phyloP scores from a whole-genome alignment of 2,329 filamentous ascomycete genomes.

The Fusarium praegraminearum region DNA sequence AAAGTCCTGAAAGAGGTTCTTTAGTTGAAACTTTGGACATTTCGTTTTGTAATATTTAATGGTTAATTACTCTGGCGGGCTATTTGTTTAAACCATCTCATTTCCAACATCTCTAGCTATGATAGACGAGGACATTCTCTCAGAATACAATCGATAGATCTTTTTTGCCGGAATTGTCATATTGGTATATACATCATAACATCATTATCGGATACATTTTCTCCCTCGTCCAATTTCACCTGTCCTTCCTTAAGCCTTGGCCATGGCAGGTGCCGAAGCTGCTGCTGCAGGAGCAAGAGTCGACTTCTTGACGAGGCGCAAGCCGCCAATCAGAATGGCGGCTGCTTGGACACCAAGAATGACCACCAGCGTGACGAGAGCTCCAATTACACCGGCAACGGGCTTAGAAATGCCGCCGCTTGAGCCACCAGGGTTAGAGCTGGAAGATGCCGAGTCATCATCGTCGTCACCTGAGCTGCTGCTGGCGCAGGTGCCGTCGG shows the following conservation, averaged over 20 bases:
- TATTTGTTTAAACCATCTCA: neutral
- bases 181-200: slow-evolving; percentile 18
- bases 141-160: neutral
- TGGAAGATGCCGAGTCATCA: slow-evolving; percentile 34
- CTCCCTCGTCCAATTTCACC: neutral
- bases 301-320: slow-evolving; percentile 63
- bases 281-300: slow-evolving; percentile 42
- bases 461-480: slow-evolving; percentile 45
- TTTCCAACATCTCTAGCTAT: neutral
- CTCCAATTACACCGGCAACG: slow-evolving; percentile 86
- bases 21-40: slow-evolving; percentile 34
- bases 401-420: slow-evolving; percentile 69
- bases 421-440: slow-evolving; percentile 32
- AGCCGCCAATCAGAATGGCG: slow-evolving; percentile 57
- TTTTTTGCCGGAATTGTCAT: neutral
- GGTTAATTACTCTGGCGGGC: neutral
- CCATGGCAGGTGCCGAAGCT: slow-evolving; percentile 17
- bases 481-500: slow-evolving; percentile 72
- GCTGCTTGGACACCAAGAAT: slow-evolving; percentile 60
- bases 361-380: slow-evolving; percentile 70
- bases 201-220: neutral
- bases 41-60: slow-evolving; percentile 14
- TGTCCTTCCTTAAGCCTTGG: slow-evolving; percentile 42
- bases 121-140: neutral
- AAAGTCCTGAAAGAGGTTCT: neutral